These are phyloP conservation scores for Pseudogymnoascus sp. DNA, from an alignment of 2,329 filamentous ascomycete species.

Conservation along the genomic window DNA sequence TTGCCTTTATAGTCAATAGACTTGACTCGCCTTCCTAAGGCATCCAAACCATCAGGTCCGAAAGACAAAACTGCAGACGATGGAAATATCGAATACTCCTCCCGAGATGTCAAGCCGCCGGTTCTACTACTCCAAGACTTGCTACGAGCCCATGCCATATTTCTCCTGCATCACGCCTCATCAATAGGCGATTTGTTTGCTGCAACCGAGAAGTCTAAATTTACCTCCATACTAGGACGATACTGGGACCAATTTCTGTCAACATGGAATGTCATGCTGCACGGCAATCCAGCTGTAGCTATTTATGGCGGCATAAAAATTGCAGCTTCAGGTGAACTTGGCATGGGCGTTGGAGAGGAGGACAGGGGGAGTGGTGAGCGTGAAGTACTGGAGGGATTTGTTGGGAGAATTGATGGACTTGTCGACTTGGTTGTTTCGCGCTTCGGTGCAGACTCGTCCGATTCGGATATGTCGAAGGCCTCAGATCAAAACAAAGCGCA, in stretches of 20 bases:
- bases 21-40: slow-evolving; percentile 52
- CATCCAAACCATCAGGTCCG: slow-evolving; percentile 26
- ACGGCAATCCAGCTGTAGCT: slow-evolving; percentile 76
- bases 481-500: slow-evolving; percentile 13
- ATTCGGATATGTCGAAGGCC: background rate
- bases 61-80: slow-evolving; percentile 18
- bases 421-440: slow-evolving; percentile 81
- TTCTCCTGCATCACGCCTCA: slow-evolving; percentile 77
- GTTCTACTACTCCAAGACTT: slow-evolving; percentile 72
- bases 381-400: slow-evolving; percentile 86
- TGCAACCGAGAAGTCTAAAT: slow-evolving; percentile 56
- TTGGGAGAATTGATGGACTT: slow-evolving; percentile 70
- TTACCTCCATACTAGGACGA: slow-evolving; percentile 62
- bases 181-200: slow-evolving; percentile 64
- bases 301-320: slow-evolving; percentile 80
- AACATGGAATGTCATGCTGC: slow-evolving; percentile 83
- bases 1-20: slow-evolving; percentile 59
- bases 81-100: slow-evolving; percentile 65
- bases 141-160: slow-evolving; percentile 71
- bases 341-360: slow-evolving; percentile 90
- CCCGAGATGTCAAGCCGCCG: slow-evolving; percentile 79
- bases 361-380: slow-evolving; percentile 89
- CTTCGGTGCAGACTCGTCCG: slow-evolving; percentile 50
- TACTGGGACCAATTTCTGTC: slow-evolving; percentile 69
- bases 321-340: slow-evolving; percentile 82